Base-by-base conservation (phyloP, 176 grass and related monocot species). In the Oryza nivara region DNA sequence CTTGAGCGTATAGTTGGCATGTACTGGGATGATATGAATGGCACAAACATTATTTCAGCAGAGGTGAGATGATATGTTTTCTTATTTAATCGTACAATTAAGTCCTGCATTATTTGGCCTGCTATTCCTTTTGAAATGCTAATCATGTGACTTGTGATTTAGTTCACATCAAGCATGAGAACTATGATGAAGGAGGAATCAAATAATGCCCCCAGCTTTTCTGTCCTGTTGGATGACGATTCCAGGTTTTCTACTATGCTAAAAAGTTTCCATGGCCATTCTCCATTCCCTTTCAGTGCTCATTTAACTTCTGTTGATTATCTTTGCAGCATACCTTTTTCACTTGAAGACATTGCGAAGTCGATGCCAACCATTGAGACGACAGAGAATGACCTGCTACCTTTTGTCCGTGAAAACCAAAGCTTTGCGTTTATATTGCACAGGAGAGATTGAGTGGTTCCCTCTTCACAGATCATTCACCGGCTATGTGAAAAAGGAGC, bases 1-100 rank as follows among this genome's bases (percentile, higher is more conserved):
- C 80, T 94, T 82, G 91, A 94, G 49, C 87, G 92, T 72, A 82
- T 97, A 72, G 88, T 93, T 68, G 88, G 88, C n/a, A 90, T 89
- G 90, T 97, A 94, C 71, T 94, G 95, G 92, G 92, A 97, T 51
- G 95, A 97, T 36, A 78, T 91, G 77, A 92, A 89, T 22, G 95
- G 92, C 38, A 92, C 90, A 72, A 90, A 94, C 16, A 36, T 84
- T 30, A 81, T 92, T 66, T 97, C 95, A 73, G 75, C 88, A 44
- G 88, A 92, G 79, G 92, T 91, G 84, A 75, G 72, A 60, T 45
- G 38, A 79, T 32, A 76, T 54, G 25, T n/a, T 73, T 58, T 64
- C 23, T 86, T 4, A 36, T 36, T 74, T 70, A 72, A 25, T 72
- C 20, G 8, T 65, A 40, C 28, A 60, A 72, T 25, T 84, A 48